Base-by-base conservation (phyloP, 2,329 filamentous ascomycete species). In the Bipolaris cookei region DNA sequence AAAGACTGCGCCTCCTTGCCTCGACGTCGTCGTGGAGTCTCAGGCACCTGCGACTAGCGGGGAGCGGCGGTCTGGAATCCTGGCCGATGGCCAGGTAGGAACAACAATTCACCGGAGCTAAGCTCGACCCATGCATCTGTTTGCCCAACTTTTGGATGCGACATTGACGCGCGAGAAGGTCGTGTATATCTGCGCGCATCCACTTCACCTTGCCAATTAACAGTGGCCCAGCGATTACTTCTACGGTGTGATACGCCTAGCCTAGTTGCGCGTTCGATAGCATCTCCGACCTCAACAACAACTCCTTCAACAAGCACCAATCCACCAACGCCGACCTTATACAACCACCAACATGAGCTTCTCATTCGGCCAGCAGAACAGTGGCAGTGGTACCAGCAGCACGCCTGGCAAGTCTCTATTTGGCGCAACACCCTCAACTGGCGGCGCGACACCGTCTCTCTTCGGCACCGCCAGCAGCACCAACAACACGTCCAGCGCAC, bases 331-430 rank as follows among this genome's bases (percentile, higher is more conserved):
- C 28, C 44, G 49, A 5, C 45, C 45, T 28, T 51, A 51, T n/a
- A 45, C 59, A 38, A 60, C 54, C 61, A 43, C 62, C 56, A 62
- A 58, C 46, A 74, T 72, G 54, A 48, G 43, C 50, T 57, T 54
- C 43, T 41, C 58, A 18, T 82, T 79, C 49, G 77, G 77, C 53
- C 46, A 49, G 50, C 48, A 54, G 55, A 59, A 48, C 52, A 62
- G 56, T 43, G 58, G 37, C 42, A 55, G 48, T 42, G 56, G 59
- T 48, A 56, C 64, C 47, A 58, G 65, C 44, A 68, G 58, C 57
- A 67, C 70, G 32, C 65, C 73, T 1, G 69, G 65, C 55, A 71
- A 72, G 55, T 58, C 73, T 11, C 69, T 76, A 51, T 76, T 76
- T 45, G 68, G 63, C 45, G 63, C 63, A 38, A 56, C 61, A 37